These are phyloP conservation scores for Plectosphaerella sp. DNA, from an alignment of 2,329 filamentous ascomycete species.

Conservation along the genomic window DNA sequence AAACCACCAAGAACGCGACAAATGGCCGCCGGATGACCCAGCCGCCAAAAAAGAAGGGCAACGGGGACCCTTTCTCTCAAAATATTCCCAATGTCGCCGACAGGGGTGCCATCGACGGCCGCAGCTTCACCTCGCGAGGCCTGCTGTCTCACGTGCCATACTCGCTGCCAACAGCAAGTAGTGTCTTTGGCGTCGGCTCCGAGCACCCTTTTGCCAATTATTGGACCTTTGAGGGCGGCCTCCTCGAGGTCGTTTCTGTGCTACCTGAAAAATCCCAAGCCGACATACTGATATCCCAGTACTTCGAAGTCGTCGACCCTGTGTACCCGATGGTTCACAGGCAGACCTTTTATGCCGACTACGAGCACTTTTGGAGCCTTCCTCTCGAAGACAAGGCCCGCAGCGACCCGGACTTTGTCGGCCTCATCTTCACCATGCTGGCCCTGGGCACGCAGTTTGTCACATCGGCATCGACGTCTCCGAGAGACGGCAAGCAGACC, in stretches of 20 bases:
- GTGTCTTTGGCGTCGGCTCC: constrained; percentile 75
- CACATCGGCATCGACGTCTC: constrained; percentile 45
- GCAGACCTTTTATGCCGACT: constrained; percentile 72
- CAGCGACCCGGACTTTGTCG: constrained; percentile 65
- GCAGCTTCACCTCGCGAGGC: constrained; percentile 39
- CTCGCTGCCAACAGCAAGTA: constrained; percentile 65
- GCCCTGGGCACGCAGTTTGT: constrained; percentile 78
- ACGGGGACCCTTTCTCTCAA: constrained; percentile 20
- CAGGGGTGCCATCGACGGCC: constrained; percentile 40
- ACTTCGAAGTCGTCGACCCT: constrained; percentile 70
- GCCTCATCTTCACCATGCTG: constrained; percentile 71
- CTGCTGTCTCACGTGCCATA: constrained; percentile 71
- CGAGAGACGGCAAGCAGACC: constrained; percentile 64
- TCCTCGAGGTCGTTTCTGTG: constrained; percentile 71
- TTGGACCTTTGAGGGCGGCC: constrained; percentile 74
- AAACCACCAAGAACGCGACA: constrained; percentile 49
- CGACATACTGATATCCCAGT: constrained; percentile 61
- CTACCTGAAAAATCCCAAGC: constrained; percentile 72
- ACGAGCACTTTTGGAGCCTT: constrained; percentile 72
- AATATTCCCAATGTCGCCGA: constrained; percentile 52
- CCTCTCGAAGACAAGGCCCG: constrained; percentile 50
- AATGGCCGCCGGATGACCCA: constrained; percentile 54
- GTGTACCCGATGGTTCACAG: constrained; percentile 78
- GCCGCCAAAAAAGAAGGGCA: constrained; percentile 49
- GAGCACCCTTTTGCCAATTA: constrained; percentile 81